Conservation (phyloP, 495 filamentous ascomycete genomes). For the Recurvomyces mirabilis region DNA sequence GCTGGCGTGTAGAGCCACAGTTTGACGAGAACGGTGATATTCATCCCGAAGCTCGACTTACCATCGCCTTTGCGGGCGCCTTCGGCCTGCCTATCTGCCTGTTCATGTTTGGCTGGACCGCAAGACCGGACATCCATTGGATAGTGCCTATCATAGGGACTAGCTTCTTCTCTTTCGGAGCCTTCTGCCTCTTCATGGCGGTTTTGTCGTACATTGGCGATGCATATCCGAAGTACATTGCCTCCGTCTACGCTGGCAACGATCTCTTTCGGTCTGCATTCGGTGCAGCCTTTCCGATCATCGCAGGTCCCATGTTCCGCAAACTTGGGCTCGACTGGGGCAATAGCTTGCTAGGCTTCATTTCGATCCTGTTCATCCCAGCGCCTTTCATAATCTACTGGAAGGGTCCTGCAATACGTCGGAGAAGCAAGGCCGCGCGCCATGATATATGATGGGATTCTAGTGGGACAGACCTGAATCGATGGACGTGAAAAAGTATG, state of each 20-base stretch:
- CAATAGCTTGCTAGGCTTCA: not conserved
- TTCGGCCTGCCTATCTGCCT: slow-evolving; percentile 11
- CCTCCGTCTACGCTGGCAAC: slow-evolving; percentile 39
- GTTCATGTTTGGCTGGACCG: slow-evolving; percentile 27
- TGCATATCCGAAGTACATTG: slow-evolving; percentile 33
- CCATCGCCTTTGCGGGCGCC: not conserved
- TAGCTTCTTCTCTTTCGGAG: slow-evolving; percentile 16
- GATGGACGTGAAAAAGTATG: too few relatives aligned
- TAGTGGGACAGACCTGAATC: too few relatives aligned
- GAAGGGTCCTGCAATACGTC: not conserved
- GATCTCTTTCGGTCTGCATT: slow-evolving; percentile 36
- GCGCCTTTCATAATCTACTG: not conserved
- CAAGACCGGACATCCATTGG: slow-evolving; percentile 22
- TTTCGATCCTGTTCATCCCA: not conserved
- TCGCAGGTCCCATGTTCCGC: not conserved
- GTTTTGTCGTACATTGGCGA: slow-evolving; percentile 35
- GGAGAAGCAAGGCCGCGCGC: not conserved
- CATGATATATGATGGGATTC: too few relatives aligned
- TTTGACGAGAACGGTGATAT: not conserved
- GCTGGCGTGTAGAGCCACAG: not conserved
- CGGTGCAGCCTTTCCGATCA: slow-evolving; percentile 36
- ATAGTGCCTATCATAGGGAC: slow-evolving; percentile 21
- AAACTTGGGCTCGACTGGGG: not conserved
- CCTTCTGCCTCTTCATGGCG: slow-evolving; percentile 17
- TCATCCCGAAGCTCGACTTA: not conserved